Evolutionary conservation across 1,284 basidiomycete species (phyloP), one percentile per base, ranked within the genome.

Genomic region (Nidula niveotomentosa): DNA sequence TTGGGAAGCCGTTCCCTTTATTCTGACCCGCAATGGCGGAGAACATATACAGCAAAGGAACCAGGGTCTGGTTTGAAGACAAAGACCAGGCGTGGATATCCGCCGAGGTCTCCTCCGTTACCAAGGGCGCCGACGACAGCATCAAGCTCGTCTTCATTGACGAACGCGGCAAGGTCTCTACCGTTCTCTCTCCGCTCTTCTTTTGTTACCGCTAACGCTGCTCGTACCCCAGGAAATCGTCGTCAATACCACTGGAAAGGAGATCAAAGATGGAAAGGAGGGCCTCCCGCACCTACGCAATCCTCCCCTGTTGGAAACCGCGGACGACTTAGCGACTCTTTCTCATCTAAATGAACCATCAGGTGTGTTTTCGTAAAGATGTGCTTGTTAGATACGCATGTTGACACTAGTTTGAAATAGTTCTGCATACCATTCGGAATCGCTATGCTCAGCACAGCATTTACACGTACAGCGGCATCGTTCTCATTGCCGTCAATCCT

Each of bases 401-500:
- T 51, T 36, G 49, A 48, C 54, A 54, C 37, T 30, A 54, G 49
- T 53, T 47, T 10, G 48, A 37, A 47, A 7, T 65, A 95, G 96
- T 99, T 43, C 81, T 99, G 48, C 95, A 99, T 69, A 97, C 96
- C 46, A 98, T 99, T 65, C 87, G 93, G 43, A 97, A 96, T 71
- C 89, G 97, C 65, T 99, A 99, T 77, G 93, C 91, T 17, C 93
- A 96, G 64, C 94, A 97, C 69, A 93, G 93, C 70, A 98, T 98
- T 65, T 99, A 99, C 71, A 99, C 97, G 41, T 99, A 99, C 76
- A 96, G 94, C 59, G 97, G 97, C 64, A 99, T 99, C 65, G 91
- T 97, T 56, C 86, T 97, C 60, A 98, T 99, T 70, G 97, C 97
- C 48, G 89, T 99, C 75, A 99, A 99, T 73, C 97, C 97, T 49